Percentiles rank a stretch among this genome's conserved stretches.
These are phyloP conservation scores for Kluyveromyces aestuarii DNA, from an alignment of 805 yeast genomes.

Conservation along the genomic window DNA sequence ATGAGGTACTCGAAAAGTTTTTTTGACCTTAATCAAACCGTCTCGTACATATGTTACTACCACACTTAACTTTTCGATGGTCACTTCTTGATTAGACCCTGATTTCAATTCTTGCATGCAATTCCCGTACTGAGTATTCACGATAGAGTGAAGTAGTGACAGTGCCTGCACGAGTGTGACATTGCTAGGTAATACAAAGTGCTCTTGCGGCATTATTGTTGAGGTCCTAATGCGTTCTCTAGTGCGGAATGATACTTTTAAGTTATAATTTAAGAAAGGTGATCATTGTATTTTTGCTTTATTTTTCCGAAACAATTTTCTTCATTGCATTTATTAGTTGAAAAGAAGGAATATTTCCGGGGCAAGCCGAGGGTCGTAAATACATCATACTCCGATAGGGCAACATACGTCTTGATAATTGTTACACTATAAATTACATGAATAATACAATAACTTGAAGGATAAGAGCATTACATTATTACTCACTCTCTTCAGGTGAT, in stretches of 20 bases:
- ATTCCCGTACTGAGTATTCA: constrained; percentile 12
- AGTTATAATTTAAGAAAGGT: no score
- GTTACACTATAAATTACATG: neutral
- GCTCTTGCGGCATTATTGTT: constrained; percentile 15
- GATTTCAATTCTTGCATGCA: constrained; percentile 4
- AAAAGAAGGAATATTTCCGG: no score
- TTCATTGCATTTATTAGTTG: neutral
- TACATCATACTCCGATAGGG: no score
- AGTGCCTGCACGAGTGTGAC: constrained; percentile 23
- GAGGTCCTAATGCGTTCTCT: neutral
- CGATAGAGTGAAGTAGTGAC: constrained; percentile 22
- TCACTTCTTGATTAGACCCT: constrained; percentile 5
- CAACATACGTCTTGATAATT: neutral
- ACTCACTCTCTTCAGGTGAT: constrained; percentile 3
- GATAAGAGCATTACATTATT: neutral
- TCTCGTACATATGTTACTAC: constrained; percentile 18
- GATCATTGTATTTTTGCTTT: neutral
- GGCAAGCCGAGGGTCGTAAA: no score
- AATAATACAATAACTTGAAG: neutral
- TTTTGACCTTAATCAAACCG: constrained; percentile 16
- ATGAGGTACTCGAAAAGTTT: constrained; percentile 3
- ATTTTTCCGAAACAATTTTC: neutral
- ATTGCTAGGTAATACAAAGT: constrained; percentile 22
- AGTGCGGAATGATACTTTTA: no score
- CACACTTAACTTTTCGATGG: constrained; percentile 11